Conservation (phyloP, 768 basidiomycete species). For the Porphyrellus cyaneotinctus region DNA sequence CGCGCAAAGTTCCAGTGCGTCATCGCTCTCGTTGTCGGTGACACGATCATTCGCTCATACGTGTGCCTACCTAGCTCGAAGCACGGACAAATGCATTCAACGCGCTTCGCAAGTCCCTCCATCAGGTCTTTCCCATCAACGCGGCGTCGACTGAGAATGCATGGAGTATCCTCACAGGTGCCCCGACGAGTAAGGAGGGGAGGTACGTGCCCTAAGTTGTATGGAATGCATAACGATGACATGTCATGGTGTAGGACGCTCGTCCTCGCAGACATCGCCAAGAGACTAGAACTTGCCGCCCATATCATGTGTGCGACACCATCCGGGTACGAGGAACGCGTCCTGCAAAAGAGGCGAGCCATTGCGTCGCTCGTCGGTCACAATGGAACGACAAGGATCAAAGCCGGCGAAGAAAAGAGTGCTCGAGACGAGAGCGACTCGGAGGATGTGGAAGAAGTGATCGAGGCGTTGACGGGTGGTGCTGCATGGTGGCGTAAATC, state of each 20-base stretch:
- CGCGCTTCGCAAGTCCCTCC: slow-evolving; percentile 38
- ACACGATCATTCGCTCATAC: background rate
- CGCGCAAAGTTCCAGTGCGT: slow-evolving; percentile 41
- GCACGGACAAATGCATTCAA: slow-evolving; percentile 37
- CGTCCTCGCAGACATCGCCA: slow-evolving; percentile 41
- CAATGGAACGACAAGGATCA: too few species aligned
- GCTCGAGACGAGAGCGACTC: too few species aligned
- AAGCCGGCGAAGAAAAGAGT: too few species aligned
- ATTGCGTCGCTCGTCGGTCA: slow-evolving; percentile 41
- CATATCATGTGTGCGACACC: slow-evolving; percentile 48
- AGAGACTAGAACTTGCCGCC: slow-evolving; percentile 44
- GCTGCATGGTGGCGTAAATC: too few species aligned
- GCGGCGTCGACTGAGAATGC: slow-evolving; percentile 5
- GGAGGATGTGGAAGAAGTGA: too few species aligned
- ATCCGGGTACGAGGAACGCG: slow-evolving; percentile 45
- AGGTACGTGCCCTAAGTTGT: slow-evolving; percentile 17
- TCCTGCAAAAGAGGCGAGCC: slow-evolving; percentile 29
- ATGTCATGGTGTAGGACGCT: slow-evolving; percentile 31
- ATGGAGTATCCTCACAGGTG: slow-evolving; percentile 27
- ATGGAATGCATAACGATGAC: background rate
- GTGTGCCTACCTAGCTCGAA: slow-evolving; percentile 26
- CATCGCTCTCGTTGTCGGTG: background rate
- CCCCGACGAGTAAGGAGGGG: slow-evolving; percentile 14
- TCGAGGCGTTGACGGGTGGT: too few species aligned
- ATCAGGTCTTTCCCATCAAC: slow-evolving; percentile 20